These are phyloP conservation scores for Sporisorium exsertum DNA, from an alignment of 1,284 basidiomycete genomes.

Conservation along the genomic window DNA sequence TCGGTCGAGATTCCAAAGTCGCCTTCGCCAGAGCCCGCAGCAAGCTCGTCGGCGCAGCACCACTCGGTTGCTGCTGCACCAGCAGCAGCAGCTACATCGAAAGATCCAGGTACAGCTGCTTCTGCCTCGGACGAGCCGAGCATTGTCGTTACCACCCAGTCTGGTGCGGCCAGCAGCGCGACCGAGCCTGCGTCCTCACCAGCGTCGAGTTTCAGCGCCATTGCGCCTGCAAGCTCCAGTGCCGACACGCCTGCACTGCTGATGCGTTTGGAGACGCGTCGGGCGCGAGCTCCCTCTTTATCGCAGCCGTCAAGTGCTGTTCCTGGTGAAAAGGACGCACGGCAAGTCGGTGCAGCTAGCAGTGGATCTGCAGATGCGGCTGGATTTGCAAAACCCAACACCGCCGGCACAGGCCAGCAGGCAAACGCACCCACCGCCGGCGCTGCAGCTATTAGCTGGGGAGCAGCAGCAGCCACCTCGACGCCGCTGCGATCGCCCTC, in stretches of 20 bases:
- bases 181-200: conserved; percentile 13
- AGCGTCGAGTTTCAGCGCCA: conserved; percentile 3
- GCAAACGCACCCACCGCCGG: conserved; percentile 5
- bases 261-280: conserved; percentile 28
- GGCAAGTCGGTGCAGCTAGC: neutral
- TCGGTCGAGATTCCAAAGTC: conserved; percentile 62
- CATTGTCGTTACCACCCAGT: neutral
- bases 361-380: conserved; percentile 14
- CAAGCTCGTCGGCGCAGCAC: neutral
- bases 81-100: neutral
- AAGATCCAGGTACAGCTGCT: neutral
- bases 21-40: conserved; percentile 47
- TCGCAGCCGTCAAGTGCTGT: conserved; percentile 9
- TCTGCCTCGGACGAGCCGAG: conserved; percentile 2
- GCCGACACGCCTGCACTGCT: conserved; percentile 28
- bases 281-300: conserved; percentile 13
- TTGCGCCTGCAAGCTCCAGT: conserved; percentile 3
- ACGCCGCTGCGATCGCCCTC: conserved; percentile 32
- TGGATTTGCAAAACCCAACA: conserved; percentile 22
- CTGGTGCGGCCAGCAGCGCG: conserved; percentile 3
- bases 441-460: neutral
- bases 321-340: conserved; percentile 8
- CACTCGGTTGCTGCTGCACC: neutral
- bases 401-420: neutral
- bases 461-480: neutral